Conservation (phyloP, 805 yeast genomes). For the Candida ovalis region DNA sequence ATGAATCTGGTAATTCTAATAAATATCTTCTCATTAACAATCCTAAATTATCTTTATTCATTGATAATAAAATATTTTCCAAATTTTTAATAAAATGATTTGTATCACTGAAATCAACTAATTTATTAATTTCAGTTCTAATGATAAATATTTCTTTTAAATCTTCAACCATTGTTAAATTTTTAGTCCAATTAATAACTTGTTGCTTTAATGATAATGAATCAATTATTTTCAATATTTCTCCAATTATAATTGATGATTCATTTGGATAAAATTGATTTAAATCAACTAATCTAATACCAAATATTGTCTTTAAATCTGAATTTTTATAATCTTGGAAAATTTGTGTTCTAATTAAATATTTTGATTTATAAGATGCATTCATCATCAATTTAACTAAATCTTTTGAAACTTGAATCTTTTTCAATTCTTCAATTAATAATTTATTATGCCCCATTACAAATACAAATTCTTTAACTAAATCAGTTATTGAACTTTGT, state of each 20-base stretch:
- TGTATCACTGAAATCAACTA: background rate
- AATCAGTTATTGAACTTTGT: slow-evolving; percentile 8
- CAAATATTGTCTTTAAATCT: slow-evolving; percentile 10
- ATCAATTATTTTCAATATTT: slow-evolving; percentile 8
- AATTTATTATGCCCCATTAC: slow-evolving; percentile 8
- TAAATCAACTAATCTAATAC: slow-evolving; percentile 9
- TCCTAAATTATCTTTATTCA: slow-evolving; percentile 10
- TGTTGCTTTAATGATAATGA: slow-evolving; percentile 9
- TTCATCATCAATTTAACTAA: slow-evolving; percentile 3
- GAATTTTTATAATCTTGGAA: slow-evolving; percentile 14
- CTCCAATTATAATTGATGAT: slow-evolving; percentile 11
- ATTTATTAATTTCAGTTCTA: slow-evolving; percentile 11
- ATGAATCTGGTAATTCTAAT: slow-evolving; percentile 17
- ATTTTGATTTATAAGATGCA: slow-evolving; percentile 7
- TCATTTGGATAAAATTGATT: slow-evolving; percentile 6
- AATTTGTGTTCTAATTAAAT: slow-evolving; percentile 1
- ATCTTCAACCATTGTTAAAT: slow-evolving; percentile 6
- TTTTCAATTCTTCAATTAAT: slow-evolving; percentile 1
- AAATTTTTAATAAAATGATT: slow-evolving; percentile 3
- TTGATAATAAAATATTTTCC: background rate
- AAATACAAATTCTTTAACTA: slow-evolving; percentile 8
- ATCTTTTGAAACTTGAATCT: slow-evolving; percentile 4
- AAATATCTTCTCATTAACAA: slow-evolving; percentile 16
- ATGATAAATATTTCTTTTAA: slow-evolving; percentile 10
- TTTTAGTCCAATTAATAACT: slow-evolving; percentile 11